Evolutionary conservation across 768 basidiomycete genomes (phyloP).

Genomic region (Rhizopogon vinicolor): DNA sequence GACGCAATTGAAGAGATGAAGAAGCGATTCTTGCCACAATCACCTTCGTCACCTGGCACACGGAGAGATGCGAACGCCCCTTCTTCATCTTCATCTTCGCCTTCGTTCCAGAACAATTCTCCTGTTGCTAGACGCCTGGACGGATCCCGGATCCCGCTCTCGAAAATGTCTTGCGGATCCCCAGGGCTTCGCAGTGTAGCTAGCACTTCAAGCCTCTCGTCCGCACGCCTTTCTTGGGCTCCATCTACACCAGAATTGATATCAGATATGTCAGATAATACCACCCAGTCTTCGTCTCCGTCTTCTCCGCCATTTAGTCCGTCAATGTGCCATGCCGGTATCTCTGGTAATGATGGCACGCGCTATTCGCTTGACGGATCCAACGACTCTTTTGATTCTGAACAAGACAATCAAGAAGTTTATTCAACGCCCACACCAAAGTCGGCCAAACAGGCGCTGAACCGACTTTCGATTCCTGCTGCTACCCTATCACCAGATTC

Average conservation of each 20-base stretch:
- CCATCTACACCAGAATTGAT: conserved; percentile 59
- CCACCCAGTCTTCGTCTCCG: conserved; percentile 49
- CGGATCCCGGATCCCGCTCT: conserved; percentile 24
- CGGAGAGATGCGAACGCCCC: conserved; percentile 8
- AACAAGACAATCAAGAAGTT: background rate
- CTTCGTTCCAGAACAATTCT: conserved; percentile 16
- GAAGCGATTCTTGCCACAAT: conserved; percentile 42
- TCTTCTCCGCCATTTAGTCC: conserved; percentile 46
- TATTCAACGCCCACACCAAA: conserved; percentile 24
- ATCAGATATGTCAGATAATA: conserved; percentile 55
- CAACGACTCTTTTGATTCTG: conserved; percentile 16
- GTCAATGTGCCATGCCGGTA: conserved; percentile 13
- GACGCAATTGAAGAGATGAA: conserved; percentile 66
- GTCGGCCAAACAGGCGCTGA: conserved; percentile 14
- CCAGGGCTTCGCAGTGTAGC: conserved; percentile 21
- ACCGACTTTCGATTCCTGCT: conserved; percentile 23
- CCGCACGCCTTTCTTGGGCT: conserved; percentile 25
- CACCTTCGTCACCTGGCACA: conserved; percentile 18
- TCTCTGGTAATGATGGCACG: conserved; percentile 6
- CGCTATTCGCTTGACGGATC: background rate
- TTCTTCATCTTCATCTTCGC: conserved; percentile 12
- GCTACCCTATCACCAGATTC: conserved; percentile 34
- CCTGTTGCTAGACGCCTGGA: conserved; percentile 14
- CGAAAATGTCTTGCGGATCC: conserved; percentile 18
- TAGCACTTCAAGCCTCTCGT: conserved; percentile 24